phyloP scores from a whole-genome alignment of 768 basidiomycete genomes.

The Cyclocybe aegerita region DNA sequence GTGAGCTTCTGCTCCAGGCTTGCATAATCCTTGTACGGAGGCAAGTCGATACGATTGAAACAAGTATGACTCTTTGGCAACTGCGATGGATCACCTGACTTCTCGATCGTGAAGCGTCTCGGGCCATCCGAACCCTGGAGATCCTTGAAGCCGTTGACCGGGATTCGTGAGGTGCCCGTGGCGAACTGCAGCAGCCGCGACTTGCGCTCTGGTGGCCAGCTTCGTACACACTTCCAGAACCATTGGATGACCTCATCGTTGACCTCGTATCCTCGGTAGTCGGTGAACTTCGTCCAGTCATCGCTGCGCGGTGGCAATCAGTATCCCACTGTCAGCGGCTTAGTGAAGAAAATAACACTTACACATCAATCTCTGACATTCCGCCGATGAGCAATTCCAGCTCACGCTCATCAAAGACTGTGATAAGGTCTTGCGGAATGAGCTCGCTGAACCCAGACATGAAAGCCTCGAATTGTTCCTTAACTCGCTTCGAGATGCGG shows the following conservation, averaged over 20 bases:
- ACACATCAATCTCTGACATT: constrained; percentile 99
- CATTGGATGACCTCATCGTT: constrained; percentile 97
- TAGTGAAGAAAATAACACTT: constrained; percentile 33
- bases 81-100: constrained; percentile 95
- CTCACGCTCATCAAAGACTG: constrained; percentile 98
- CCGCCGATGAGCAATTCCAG: constrained; percentile 96
- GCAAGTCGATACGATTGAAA: constrained; percentile 95
- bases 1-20: constrained; percentile 94
- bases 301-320: constrained; percentile 48
- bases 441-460: constrained; percentile 99
- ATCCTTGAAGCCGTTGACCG: constrained; percentile 99
- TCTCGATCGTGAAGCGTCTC: constrained; percentile 96
- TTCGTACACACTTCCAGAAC: constrained; percentile 99
- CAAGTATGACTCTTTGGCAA: constrained; percentile 96
- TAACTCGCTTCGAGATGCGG: constrained; percentile 95
- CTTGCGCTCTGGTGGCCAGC: constrained; percentile 98
- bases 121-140: constrained; percentile 98
- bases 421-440: constrained; percentile 96
- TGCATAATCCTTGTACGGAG: constrained; percentile 96
- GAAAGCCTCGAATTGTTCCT: constrained; percentile 99
- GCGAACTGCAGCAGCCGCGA: constrained; percentile 95
- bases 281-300: constrained; percentile 99
- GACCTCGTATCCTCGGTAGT: constrained; percentile 95
- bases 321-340: not conserved
- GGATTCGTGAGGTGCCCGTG: constrained; percentile 94